phyloP scores from a whole-genome alignment of 768 basidiomycete species.

The Leccinum imitatum region DNA sequence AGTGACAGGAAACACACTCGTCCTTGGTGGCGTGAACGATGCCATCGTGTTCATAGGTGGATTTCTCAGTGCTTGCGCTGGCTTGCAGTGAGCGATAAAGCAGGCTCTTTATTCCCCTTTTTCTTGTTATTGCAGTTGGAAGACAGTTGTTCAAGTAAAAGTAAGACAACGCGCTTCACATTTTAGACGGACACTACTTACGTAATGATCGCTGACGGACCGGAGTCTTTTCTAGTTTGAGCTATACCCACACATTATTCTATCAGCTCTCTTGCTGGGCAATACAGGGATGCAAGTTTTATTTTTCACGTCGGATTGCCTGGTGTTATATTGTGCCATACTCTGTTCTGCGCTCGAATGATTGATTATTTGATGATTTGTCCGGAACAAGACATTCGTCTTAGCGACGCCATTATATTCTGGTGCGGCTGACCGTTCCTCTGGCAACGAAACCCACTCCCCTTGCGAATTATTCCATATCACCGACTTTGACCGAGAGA shows the following conservation, averaged over 20 bases:
- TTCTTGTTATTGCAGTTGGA: constrained; percentile 1
- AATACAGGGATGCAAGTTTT: constrained; percentile 8
- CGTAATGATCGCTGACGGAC: constrained; percentile 21
- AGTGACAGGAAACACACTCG: constrained; percentile 10
- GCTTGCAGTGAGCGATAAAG: constrained; percentile 6
- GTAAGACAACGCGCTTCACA: constrained; percentile 17
- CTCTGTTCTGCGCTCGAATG: constrained; percentile 1
- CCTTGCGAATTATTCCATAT: neutral
- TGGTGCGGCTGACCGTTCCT: constrained; percentile 5
- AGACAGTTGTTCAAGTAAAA: constrained; percentile 10
- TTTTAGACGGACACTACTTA: constrained; percentile 23
- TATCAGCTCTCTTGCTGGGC: constrained; percentile 10
- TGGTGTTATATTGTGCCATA: constrained; percentile 20
- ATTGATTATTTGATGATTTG: neutral
- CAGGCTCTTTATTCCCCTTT: constrained; percentile 9
- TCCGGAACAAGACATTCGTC: neutral
- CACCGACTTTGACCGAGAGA: neutral
- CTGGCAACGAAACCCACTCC: constrained; percentile 14
- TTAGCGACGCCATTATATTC: constrained; percentile 11
- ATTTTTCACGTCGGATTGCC: constrained; percentile 3
- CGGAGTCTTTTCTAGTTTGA: constrained; percentile 14
- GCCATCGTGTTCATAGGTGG: constrained; percentile 20
- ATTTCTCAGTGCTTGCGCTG: constrained; percentile 18
- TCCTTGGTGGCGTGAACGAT: constrained; percentile 16
- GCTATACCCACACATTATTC: constrained; percentile 29